Percentiles rank a stretch among this genome's conserved stretches.
Evolutionary conservation across 305 asterid genomes (phyloP).

Genomic region (Withania somnifera): DNA sequence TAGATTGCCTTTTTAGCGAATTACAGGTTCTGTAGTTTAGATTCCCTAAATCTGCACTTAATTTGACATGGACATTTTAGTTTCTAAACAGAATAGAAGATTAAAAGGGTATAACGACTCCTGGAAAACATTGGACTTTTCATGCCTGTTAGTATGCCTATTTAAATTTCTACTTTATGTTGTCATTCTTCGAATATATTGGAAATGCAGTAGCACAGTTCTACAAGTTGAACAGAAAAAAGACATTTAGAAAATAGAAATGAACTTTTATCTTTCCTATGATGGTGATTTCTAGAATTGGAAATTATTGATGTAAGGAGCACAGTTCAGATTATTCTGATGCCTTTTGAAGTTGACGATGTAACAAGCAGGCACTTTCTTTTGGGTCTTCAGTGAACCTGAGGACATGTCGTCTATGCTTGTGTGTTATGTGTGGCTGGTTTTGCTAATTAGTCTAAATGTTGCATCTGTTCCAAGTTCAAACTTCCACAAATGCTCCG

Average conservation of each 20-base stretch:
- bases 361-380: not conserved
- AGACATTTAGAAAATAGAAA: not conserved
- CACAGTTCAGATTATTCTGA: not conserved
- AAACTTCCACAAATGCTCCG: not conserved
- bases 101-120: not conserved
- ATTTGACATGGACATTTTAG: not conserved
- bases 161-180: not conserved
- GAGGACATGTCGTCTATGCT: not conserved
- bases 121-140: not conserved
- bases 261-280: not conserved
- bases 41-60: not conserved
- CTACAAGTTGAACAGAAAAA: not conserved
- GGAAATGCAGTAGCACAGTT: not conserved
- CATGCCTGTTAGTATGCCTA: not conserved
- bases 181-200: not conserved
- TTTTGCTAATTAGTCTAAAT: not conserved
- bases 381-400: not conserved
- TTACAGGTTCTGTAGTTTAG: not conserved
- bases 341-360: not conserved
- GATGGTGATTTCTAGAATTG: not conserved
- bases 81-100: not conserved
- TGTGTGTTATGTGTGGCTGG: not conserved
- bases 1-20: not conserved
- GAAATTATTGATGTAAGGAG: not conserved
- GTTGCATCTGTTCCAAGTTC: not conserved